phyloP scores from a whole-genome alignment of 192 early-diverging fungal genomes.

The Coemansia sp. region DNA sequence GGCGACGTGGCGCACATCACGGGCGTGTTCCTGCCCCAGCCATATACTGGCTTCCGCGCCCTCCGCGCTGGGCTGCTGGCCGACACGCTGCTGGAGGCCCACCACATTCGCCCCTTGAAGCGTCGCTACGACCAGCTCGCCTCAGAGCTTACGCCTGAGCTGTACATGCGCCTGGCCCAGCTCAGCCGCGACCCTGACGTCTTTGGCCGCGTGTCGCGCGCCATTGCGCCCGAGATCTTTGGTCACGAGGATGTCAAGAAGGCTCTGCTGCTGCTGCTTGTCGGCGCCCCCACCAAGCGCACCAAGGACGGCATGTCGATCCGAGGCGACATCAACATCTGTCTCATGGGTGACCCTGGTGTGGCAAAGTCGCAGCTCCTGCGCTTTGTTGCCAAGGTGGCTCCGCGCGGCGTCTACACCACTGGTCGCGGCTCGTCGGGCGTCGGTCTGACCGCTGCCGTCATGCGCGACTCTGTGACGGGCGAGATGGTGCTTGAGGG shows the following conservation, averaged over 20 bases:
- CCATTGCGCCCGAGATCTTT: constrained; percentile 89
- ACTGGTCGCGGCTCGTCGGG: constrained; percentile 94
- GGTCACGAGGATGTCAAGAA: constrained; percentile 93
- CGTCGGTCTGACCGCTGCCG: constrained; percentile 93
- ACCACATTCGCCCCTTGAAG: constrained; percentile 84
- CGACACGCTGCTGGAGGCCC: constrained; percentile 92
- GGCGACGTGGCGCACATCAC: constrained; percentile 84
- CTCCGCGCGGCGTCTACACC: constrained; percentile 95
- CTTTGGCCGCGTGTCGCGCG: constrained; percentile 73
- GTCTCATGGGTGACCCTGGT: constrained; percentile 98
- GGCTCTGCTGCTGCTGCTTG: constrained; percentile 79
- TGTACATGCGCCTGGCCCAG: constrained; percentile 57
- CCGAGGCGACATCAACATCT: constrained; percentile 96
- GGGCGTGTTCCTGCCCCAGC: constrained; percentile 89
- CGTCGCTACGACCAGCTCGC: constrained; percentile 86
- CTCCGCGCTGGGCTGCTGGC: constrained; percentile 88
- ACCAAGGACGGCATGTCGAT: constrained; percentile 93
- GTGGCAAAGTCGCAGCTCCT: constrained; percentile 97
- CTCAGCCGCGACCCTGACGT: constrained; percentile 68
- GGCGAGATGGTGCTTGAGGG: constrained; percentile 97
- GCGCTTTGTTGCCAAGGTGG: constrained; percentile 90
- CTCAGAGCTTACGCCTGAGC: constrained; percentile 54
- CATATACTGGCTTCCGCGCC: constrained; percentile 90
- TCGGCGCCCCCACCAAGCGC: constrained; percentile 78
- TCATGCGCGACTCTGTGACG: constrained; percentile 89